Evolutionary conservation across 768 basidiomycete species (phyloP).

Genomic region (Rhizopogon salebrosus): DNA sequence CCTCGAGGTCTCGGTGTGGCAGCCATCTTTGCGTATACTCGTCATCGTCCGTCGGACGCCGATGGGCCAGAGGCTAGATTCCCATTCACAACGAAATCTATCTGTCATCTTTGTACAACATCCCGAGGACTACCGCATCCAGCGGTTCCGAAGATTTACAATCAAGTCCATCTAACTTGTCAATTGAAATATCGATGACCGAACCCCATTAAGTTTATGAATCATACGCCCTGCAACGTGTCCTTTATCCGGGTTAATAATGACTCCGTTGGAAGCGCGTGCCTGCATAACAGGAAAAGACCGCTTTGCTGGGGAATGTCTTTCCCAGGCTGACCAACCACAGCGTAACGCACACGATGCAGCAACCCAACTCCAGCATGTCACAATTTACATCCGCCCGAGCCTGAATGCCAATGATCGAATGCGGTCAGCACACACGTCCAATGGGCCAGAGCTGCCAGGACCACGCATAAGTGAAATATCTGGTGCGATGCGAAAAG

Average conservation of each 20-base stretch:
- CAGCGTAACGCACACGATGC: slow-evolving; percentile 8
- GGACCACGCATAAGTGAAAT: slow-evolving; percentile 77
- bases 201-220: slow-evolving; percentile 16
- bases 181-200: slow-evolving; percentile 23
- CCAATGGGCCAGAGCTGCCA: slow-evolving; percentile 69
- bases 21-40: slow-evolving; percentile 23
- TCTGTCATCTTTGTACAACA: not conserved
- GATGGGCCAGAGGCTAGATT: slow-evolving; percentile 18
- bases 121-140: not conserved
- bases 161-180: not conserved
- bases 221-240: slow-evolving; percentile 23
- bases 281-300: slow-evolving; percentile 2
- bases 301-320: slow-evolving; percentile 8
- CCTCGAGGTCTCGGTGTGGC: slow-evolving; percentile 32
- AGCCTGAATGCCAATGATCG: slow-evolving; percentile 47
- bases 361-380: slow-evolving; percentile 8
- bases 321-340: slow-evolving; percentile 10
- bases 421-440: slow-evolving; percentile 50
- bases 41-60: slow-evolving; percentile 26
- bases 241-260: slow-evolving; percentile 19
- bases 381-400: slow-evolving; percentile 17
- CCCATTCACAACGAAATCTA: slow-evolving; percentile 5
- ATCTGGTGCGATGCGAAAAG: slow-evolving; percentile 84
- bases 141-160: not conserved
- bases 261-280: slow-evolving; percentile 14